Conservation (phyloP, 2,329 filamentous ascomycete species). For the Aspergillus sp. region DNA sequence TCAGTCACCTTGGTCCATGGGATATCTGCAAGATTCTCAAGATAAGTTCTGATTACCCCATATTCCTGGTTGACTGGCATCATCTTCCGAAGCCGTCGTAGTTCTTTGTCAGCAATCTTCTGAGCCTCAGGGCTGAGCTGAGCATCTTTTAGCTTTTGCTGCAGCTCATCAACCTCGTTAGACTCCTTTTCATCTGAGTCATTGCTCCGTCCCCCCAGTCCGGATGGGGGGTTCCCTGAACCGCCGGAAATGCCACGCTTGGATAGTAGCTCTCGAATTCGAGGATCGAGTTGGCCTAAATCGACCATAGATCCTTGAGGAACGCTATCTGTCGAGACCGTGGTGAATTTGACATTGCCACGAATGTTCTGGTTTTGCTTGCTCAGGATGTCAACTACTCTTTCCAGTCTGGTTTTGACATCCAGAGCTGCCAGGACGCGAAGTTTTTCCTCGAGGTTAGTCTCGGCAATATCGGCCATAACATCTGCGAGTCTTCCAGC, state of each 20-base stretch:
- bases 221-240: constrained; percentile 42
- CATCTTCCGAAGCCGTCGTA: constrained; percentile 90
- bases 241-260: constrained; percentile 45
- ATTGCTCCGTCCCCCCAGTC: constrained; percentile 48
- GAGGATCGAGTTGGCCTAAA: constrained; percentile 51
- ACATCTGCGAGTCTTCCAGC: constrained; percentile 89
- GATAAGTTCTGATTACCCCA: constrained; percentile 86
- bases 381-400: constrained; percentile 79
- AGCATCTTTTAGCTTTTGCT: constrained; percentile 80
- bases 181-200: constrained; percentile 73
- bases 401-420: constrained; percentile 73
- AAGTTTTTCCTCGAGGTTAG: constrained; percentile 86
- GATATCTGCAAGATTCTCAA: constrained; percentile 91
- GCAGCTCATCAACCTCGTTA: constrained; percentile 87
- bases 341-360: constrained; percentile 81
- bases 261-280: constrained; percentile 45
- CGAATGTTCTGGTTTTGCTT: constrained; percentile 82
- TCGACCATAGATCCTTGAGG: constrained; percentile 62
- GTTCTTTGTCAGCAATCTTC: constrained; percentile 86
- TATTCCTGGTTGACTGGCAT: constrained; percentile 95
- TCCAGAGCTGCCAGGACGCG: constrained; percentile 79
- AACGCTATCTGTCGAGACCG: constrained; percentile 67
- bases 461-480: constrained; percentile 90
- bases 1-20: constrained; percentile 85
- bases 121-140: constrained; percentile 78